Percentiles rank a stretch among this genome's conserved stretches.
These are phyloP conservation scores for Beauveria sp. DNA, from an alignment of 2,329 filamentous ascomycete genomes.

Conservation along the genomic window DNA sequence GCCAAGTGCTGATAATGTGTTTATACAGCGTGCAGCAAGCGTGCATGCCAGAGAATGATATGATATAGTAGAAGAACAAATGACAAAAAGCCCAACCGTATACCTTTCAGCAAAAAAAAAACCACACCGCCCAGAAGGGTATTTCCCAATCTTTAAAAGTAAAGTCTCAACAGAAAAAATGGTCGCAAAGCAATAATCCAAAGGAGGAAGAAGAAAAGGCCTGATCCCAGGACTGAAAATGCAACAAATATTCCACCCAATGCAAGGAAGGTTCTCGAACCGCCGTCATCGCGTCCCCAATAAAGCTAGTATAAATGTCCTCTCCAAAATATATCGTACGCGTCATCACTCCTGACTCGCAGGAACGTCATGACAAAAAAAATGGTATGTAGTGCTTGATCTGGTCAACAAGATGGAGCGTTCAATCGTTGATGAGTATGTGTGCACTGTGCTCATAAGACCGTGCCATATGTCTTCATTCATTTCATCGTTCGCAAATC, in stretches of 20 bases:
- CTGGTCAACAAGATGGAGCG: background rate
- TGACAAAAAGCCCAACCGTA: background rate
- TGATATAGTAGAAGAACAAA: constrained; percentile 9
- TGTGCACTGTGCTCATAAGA: constrained; percentile 1
- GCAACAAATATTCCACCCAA: constrained; percentile 5
- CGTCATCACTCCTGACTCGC: background rate
- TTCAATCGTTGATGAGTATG: background rate
- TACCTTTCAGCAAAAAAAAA: background rate
- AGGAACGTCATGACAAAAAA: background rate
- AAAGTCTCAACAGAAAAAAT: constrained; percentile 1
- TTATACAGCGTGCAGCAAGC: constrained; percentile 9
- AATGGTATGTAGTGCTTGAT: background rate
- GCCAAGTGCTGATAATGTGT: background rate
- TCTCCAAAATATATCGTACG: background rate
- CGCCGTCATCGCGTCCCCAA: background rate
- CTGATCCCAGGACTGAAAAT: constrained; percentile 1
- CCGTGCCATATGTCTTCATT: constrained; percentile 7
- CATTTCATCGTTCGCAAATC: background rate
- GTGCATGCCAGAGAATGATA: constrained; percentile 11
- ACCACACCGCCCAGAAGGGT: constrained; percentile 11
- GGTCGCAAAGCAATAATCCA: constrained; percentile 10
- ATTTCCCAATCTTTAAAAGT: constrained; percentile 10
- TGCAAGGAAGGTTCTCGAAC: background rate
- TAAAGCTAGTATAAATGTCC: background rate
- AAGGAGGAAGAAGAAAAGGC: background rate